phyloP scores from a whole-genome alignment of 2,329 filamentous ascomycete genomes.

The Paecilomyces dactylethromorphus region DNA sequence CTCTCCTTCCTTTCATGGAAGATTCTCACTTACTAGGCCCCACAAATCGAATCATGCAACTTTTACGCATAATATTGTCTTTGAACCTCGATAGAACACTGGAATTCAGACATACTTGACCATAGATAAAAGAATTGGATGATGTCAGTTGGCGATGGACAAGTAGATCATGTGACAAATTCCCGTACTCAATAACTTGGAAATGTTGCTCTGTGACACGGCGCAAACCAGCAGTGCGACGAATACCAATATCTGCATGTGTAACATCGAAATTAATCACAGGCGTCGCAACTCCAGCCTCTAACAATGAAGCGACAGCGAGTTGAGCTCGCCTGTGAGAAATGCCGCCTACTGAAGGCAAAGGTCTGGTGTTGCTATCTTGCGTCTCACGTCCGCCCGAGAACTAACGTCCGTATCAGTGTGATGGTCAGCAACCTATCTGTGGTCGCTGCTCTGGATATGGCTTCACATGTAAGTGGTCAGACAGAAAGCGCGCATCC shows the following conservation, averaged over 20 bases:
- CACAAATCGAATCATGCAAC: not conserved
- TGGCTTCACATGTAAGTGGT: constrained; percentile 20
- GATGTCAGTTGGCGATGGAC: not conserved
- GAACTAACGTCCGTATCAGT: constrained; percentile 9
- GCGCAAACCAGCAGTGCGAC: not conserved
- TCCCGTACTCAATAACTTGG: not conserved
- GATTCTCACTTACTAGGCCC: not conserved
- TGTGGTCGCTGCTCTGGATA: constrained; percentile 22
- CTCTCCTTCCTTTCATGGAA: not conserved
- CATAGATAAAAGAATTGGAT: not conserved
- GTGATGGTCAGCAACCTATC: constrained; percentile 19
- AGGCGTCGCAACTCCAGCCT: not conserved
- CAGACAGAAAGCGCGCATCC: constrained; percentile 6
- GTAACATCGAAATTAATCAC: not conserved
- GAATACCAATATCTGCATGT: not conserved
- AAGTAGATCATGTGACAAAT: not conserved
- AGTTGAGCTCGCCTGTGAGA: constrained; percentile 16
- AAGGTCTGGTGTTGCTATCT: constrained; percentile 9
- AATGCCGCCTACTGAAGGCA: constrained; percentile 16
- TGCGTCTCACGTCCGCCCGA: not conserved
- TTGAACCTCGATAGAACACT: not conserved
- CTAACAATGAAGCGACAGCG: constrained; percentile 11
- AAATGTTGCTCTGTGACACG: not conserved
- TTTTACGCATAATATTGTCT: not conserved
- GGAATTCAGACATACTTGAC: not conserved